phyloP scores from a whole-genome alignment of 108 stramenopile genomes.

The Stephanodiscus triporus region DNA sequence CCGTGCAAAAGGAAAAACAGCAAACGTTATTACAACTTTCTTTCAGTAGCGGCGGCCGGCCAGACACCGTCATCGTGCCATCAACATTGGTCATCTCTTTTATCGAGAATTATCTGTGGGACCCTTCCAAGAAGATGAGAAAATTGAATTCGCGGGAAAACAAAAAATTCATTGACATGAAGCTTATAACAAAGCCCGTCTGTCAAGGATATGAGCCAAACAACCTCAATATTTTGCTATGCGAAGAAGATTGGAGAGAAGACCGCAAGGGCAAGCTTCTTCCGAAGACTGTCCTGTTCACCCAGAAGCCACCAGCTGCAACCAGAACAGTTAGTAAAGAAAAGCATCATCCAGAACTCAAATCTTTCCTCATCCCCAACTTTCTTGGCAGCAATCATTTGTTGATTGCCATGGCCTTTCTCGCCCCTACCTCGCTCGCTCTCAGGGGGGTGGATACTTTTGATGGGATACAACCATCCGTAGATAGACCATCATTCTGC shows the following conservation, averaged over 20 bases:
- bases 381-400: not conserved
- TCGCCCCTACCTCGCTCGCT: not conserved
- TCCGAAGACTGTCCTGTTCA: too few species aligned
- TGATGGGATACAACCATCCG: constrained; percentile 1
- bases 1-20: not conserved
- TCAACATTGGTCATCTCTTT: constrained; percentile 2
- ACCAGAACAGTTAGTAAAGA: not conserved
- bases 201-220: not conserved
- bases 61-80: not conserved
- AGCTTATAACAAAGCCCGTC: constrained; percentile 4
- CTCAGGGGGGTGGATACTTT: constrained; percentile 3
- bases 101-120: not conserved
- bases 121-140: not conserved
- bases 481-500: constrained; percentile 6
- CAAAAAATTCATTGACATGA: not conserved
- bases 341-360: not conserved
- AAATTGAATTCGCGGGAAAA: not conserved
- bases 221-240: constrained; percentile 4
- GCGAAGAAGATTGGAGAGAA: constrained; percentile 4
- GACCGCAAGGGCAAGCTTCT: not conserved
- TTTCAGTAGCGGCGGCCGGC: not conserved
- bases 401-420: constrained; percentile 2
- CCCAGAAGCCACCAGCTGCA: too few species aligned
- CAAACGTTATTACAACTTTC: not conserved
- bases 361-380: constrained; percentile 5